Evolutionary conservation across 306 rosid species (phyloP).

Genomic region (Quercus wislizeni): DNA sequence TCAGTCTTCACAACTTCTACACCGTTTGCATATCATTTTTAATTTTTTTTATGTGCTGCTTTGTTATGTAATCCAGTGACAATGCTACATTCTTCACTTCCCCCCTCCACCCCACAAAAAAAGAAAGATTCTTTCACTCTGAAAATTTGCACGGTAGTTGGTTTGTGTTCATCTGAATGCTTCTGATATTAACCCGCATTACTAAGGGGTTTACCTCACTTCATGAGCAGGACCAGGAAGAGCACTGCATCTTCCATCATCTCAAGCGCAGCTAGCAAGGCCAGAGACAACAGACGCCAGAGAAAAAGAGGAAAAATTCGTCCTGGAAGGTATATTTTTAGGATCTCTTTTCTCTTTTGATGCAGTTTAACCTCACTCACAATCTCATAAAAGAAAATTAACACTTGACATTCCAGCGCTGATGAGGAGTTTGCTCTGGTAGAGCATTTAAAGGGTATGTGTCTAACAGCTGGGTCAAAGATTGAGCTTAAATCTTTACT

Average conservation of each 20-base stretch:
- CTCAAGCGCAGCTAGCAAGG: slow-evolving; percentile 73
- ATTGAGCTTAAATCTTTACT: slow-evolving; percentile 74
- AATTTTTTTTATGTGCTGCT: neutral
- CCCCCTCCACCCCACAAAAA: neutral
- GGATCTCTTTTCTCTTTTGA: neutral
- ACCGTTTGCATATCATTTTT: neutral
- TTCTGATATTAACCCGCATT: neutral
- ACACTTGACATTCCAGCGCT: slow-evolving; percentile 53
- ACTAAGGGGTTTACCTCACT: slow-evolving; percentile 27
- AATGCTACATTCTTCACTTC: neutral
- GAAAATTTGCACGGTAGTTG: neutral
- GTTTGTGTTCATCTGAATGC: neutral
- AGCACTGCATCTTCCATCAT: slow-evolving; percentile 61
- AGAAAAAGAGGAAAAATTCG: slow-evolving; percentile 94
- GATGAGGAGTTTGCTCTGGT: slow-evolving; percentile 88
- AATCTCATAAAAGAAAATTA: slow-evolving; percentile 10
- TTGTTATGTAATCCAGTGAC: neutral
- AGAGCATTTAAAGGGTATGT: slow-evolving; percentile 90
- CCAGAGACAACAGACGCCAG: slow-evolving; percentile 82
- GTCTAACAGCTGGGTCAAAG: slow-evolving; percentile 56
- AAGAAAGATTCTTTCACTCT: neutral
- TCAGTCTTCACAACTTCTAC: neutral
- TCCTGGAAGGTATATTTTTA: slow-evolving; percentile 68
- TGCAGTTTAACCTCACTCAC: neutral
- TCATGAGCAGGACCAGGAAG: slow-evolving; percentile 62